Percentiles rank a stretch among this genome's conserved stretches.
phyloP scores from a whole-genome alignment of 257 asterid species.

The Solanum sparsipilum region DNA sequence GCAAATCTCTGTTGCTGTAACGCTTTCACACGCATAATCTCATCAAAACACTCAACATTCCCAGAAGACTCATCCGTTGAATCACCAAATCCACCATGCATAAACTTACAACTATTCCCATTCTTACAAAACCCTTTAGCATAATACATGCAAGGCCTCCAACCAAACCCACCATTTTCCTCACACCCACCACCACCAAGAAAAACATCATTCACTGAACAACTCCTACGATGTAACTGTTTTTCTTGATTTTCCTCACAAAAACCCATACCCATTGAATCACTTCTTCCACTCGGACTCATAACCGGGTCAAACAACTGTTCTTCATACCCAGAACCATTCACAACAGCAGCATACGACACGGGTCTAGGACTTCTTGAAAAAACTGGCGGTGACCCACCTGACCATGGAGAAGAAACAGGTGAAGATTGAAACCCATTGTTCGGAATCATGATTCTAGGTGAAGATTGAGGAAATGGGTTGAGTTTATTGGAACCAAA shows the following conservation, averaged over 20 bases:
- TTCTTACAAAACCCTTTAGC: slow-evolving; percentile 75
- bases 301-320: slow-evolving; percentile 16
- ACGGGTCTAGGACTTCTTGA: slow-evolving; percentile 39
- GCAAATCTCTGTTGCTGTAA: slow-evolving; percentile 63
- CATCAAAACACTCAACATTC: slow-evolving; percentile 48
- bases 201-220: slow-evolving; percentile 61
- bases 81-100: slow-evolving; percentile 29
- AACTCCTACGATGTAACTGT: slow-evolving; percentile 62
- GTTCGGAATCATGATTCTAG: slow-evolving; percentile 43
- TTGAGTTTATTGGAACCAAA: slow-evolving; percentile 14
- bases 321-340: slow-evolving; percentile 40
- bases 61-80: slow-evolving; percentile 7
- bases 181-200: slow-evolving; percentile 34
- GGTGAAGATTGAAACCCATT: slow-evolving; percentile 55
- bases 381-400: slow-evolving; percentile 22
- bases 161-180: slow-evolving; percentile 34
- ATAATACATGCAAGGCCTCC: slow-evolving; percentile 75
- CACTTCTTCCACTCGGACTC: slow-evolving; percentile 80
- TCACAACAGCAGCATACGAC: slow-evolving; percentile 51
- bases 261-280: slow-evolving; percentile 28
- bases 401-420: slow-evolving; percentile 28
- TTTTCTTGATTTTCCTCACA: slow-evolving; percentile 17
- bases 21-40: slow-evolving; percentile 57
- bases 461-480: slow-evolving; percentile 41
- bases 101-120: slow-evolving; percentile 52